Evolutionary conservation across 495 filamentous ascomycete species (phyloP).

Genomic region (Penicillium malachiteum): DNA sequence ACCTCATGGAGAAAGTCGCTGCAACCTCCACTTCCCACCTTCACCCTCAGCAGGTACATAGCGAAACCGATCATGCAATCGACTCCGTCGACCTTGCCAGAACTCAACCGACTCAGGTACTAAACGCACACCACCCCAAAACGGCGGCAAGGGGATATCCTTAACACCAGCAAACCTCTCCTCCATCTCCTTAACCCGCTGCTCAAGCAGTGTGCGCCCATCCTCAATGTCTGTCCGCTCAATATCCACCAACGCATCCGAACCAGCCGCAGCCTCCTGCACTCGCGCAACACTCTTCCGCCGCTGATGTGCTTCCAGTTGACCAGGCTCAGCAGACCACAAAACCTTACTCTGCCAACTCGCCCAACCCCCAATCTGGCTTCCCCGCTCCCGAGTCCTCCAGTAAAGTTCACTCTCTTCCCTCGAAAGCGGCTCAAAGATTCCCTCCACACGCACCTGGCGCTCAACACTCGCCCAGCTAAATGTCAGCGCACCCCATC

Average conservation of each 20-base stretch:
- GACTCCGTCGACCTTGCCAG: constrained; percentile 87
- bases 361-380: constrained; percentile 89
- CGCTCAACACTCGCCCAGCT: constrained; percentile 69
- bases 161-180: constrained; percentile 68
- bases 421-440: constrained; percentile 59
- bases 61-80: constrained; percentile 89
- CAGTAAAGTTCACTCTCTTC: constrained; percentile 88
- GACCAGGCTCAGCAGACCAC: constrained; percentile 35
- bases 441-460: constrained; percentile 83
- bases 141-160: constrained; percentile 82
- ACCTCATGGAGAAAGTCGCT: constrained; percentile 41
- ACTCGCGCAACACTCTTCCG: constrained; percentile 34
- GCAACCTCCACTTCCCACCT: constrained; percentile 50
- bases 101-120: constrained; percentile 87
- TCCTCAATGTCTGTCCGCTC: constrained; percentile 61
- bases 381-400: constrained; percentile 74
- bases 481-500: constrained; percentile 47
- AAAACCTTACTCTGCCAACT: constrained; percentile 81
- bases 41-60: constrained; percentile 62
- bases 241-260: constrained; percentile 50
- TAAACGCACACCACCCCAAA: constrained; percentile 91
- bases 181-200: constrained; percentile 69
- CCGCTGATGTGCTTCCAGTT: constrained; percentile 25
- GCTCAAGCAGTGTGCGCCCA: constrained; percentile 63
- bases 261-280: constrained; percentile 37